Base-by-base conservation (phyloP, 2,329 filamentous ascomycete species). In the Chaetomium globosum region DNA sequence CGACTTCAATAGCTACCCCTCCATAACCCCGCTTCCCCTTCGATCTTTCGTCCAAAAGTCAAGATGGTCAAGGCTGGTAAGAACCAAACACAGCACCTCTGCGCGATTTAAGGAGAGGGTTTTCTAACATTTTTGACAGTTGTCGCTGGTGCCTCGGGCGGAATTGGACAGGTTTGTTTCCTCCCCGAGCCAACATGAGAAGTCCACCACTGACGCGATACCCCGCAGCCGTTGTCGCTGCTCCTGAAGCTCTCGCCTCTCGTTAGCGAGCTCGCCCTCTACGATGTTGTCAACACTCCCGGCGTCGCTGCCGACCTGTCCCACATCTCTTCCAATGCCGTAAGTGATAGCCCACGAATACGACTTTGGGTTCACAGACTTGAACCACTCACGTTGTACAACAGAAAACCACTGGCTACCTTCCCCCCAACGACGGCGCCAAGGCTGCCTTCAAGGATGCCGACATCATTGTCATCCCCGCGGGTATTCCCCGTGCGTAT, bases 271-370 rank as follows among this genome's bases (percentile, higher is more conserved):
- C 91, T 99, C 74, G 85, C 93, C 68, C 91, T 99, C 74, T 99
- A 97, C 85, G 95, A 99, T 96, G 93, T 99, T 72, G 94, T 98
- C 80, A 97, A 98, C 87, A 96, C 93, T 59, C 93, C 93, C 74
- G 95, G 95, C 80, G 95, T 99, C 76, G 92, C 93, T 71, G 89
- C 94, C 75, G 95, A 99, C 79, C 88, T 99, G 67, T 97, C 93
- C 67, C 95, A 99, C 85, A 98, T 99, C 81, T 97, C 94, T 67
- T 92, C 93, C 68, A 85, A 87, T 73, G 94, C 95, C 70, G 91
- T 89, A 78, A 78, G 83, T 76, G 39, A 21, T 48, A 61, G 19
- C 33, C 36, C 13, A 33, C 28, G 13, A 30, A 46, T 12, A 16
- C n/a, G 4, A 9, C 3, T 2, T 23, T 23, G 3, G 8, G 13